Conservation (phyloP, 1,284 basidiomycete species). For the Limonomyces culmigenus region DNA sequence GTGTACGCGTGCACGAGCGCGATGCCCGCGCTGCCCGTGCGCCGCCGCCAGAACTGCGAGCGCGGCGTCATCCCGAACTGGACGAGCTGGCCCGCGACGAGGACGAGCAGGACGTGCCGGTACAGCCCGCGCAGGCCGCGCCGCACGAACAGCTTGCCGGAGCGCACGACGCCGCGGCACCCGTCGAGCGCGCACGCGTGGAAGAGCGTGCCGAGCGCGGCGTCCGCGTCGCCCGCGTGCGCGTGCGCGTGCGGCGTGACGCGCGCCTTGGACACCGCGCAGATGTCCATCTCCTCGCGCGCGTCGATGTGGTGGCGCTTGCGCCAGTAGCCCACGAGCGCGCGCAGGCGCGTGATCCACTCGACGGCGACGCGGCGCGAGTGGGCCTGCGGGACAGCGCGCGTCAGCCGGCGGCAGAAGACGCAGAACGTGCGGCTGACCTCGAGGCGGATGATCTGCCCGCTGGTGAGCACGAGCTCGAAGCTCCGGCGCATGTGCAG, state of each 20-base stretch:
- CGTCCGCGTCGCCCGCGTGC: constrained; percentile 16
- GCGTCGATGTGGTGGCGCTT: constrained; percentile 55
- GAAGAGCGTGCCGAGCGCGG: constrained; percentile 45
- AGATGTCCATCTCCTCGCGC: constrained; percentile 61
- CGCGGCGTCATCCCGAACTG: constrained; percentile 39
- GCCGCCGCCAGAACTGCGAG: constrained; percentile 30
- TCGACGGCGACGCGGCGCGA: constrained; percentile 37
- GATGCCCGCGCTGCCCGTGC: constrained; percentile 23
- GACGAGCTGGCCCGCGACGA: constrained; percentile 48
- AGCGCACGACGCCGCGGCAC: constrained; percentile 55
- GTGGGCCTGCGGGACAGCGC: constrained; percentile 3
- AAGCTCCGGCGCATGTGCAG: constrained; percentile 55
- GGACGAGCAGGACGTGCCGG: constrained; percentile 50
- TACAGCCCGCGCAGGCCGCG: constrained; percentile 52
- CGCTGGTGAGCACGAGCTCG: constrained; percentile 56
- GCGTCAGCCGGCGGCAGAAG: neutral
- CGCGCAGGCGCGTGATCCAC: constrained; percentile 61
- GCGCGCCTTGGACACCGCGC: constrained; percentile 34
- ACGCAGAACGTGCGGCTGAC: constrained; percentile 18
- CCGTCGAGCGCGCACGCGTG: constrained; percentile 68
- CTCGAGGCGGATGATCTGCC: constrained; percentile 60
- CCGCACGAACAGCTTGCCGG: constrained; percentile 55
- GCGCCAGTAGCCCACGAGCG: constrained; percentile 62
- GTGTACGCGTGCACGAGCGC: constrained; percentile 62
- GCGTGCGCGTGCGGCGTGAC: constrained; percentile 36